Evolutionary conservation across 371 early-diverging fungal species (phyloP), one percentile per base, ranked within the genome.

Genomic region (Capillidium rhysosporum): DNA sequence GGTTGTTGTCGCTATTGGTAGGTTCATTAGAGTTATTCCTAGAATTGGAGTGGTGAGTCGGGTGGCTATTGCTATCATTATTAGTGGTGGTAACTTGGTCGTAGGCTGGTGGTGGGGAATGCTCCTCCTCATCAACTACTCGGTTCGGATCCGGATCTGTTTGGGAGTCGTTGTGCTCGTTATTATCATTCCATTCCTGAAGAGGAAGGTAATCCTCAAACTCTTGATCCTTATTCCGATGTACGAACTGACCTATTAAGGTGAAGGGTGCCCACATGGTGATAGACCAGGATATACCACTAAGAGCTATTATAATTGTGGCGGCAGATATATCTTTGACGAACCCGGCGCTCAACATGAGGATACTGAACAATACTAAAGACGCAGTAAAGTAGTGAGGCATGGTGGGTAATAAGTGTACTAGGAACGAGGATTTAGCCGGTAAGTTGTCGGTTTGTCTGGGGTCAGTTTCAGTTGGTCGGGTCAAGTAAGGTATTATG

Each of bases 201-300:
- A 43, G 21, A 18, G 43, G 43, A 8, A 43, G 7, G 21, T 52
- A 43, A 5, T 40, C 23, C 1, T 28, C 31, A 4, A 34, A 21
- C 3, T 2, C 2, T 3, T 43, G 8, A 18, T 14, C 7, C 18
- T 21, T 21, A 7, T 8, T 16, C 21, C 18, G 16, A 7, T 40
- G 39, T 16, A 89, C 75, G 57, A 72, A 75, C 63, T 90, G 88
- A 18, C 89, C 91, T 31, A 95, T 63, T 7, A 95, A 67, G 0
- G 92, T 80, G 59, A 89, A 91, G 1, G 95, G 95, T 0, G 86
- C 84, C 93, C 93, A 95, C 75, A 83, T 79, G 14, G 81, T 71
- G 14, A 86, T 72, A 2, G 86, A 84, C 92, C 93, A 93, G 2
- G 86, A 73, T 20, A 91, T 63, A 1, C 93, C 92, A 53, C 79